Evolutionary conservation across 345 rosid genomes (phyloP).

Genomic region (Cardiospermum halicacabum): DNA sequence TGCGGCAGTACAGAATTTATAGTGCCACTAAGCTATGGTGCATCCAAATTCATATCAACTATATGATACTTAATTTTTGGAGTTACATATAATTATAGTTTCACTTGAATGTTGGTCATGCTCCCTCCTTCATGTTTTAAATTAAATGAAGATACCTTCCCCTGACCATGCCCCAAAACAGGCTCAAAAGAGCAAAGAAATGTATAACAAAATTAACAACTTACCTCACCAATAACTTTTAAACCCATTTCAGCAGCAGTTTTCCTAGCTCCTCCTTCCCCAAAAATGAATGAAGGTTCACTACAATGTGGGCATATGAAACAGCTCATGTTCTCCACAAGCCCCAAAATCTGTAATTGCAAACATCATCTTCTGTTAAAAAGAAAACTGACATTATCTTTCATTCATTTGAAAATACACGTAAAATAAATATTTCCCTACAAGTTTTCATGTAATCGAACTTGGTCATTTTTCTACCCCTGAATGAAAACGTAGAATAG

Average conservation of each 20-base stretch:
- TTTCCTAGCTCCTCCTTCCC: slow-evolving; percentile 60
- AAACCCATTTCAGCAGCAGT: slow-evolving; percentile 69
- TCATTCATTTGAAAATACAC: slow-evolving; percentile 6
- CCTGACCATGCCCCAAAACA: neutral
- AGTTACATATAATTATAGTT: too few relatives aligned
- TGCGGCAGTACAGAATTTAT: too few relatives aligned
- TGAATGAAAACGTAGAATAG: neutral
- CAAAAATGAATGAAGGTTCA: slow-evolving; percentile 82
- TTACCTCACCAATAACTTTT: slow-evolving; percentile 80
- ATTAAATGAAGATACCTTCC: neutral
- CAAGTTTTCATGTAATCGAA: neutral
- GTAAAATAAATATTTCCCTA: too few relatives aligned
- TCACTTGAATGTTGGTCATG: too few relatives aligned
- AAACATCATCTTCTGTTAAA: slow-evolving; percentile 3
- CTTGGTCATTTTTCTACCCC: neutral
- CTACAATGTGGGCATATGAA: slow-evolving; percentile 82
- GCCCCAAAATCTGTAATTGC: slow-evolving; percentile 64
- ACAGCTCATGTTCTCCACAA: slow-evolving; percentile 96
- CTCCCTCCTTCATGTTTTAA: too few relatives aligned
- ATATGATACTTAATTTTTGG: too few relatives aligned
- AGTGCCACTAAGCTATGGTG: too few relatives aligned
- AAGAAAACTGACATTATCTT: neutral
- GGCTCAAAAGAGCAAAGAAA: neutral
- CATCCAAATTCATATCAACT: too few relatives aligned
- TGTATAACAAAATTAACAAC: neutral